Conservation (phyloP, 2,329 filamentous ascomycete species). For the Microcyclospora tardicrescens region DNA sequence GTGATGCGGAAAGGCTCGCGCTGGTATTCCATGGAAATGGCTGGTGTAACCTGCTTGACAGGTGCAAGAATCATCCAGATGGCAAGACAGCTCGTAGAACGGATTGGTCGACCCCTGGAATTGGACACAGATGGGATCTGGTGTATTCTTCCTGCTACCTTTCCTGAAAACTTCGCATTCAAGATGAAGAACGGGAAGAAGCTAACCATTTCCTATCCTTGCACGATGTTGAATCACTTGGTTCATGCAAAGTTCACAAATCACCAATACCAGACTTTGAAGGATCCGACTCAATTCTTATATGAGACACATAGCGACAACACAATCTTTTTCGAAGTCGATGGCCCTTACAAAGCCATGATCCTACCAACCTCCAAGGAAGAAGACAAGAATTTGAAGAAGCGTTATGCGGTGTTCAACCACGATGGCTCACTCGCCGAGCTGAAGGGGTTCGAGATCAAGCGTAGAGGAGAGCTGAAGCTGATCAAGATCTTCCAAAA, state of each 20-base stretch:
- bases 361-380: conserved; percentile 94
- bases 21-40: conserved; percentile 99
- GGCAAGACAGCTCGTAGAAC: conserved; percentile 83
- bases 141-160: conserved; percentile 95
- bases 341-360: conserved; percentile 96
- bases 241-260: conserved; percentile 94
- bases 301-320: conserved; percentile 98
- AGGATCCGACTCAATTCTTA: conserved; percentile 64
- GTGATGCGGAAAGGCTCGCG: conserved; percentile 98
- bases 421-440: conserved; percentile 92
- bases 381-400: conserved; percentile 99
- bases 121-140: conserved; percentile 98
- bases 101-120: conserved; percentile 83
- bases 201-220: conserved; percentile 89
- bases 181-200: conserved; percentile 95
- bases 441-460: conserved; percentile 93
- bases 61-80: conserved; percentile 95
- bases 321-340: conserved; percentile 98
- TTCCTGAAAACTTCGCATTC: conserved; percentile 93
- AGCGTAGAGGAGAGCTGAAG: conserved; percentile 93
- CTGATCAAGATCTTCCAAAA: conserved; percentile 99
- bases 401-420: conserved; percentile 97
- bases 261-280: conserved; percentile 86
- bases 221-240: conserved; percentile 96
- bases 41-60: conserved; percentile 91